Percentiles rank a stretch among this genome's conserved stretches.
These are phyloP conservation scores for Annulohypoxylon truncatum DNA, from an alignment of 2,329 filamentous ascomycete species.

Conservation along the genomic window DNA sequence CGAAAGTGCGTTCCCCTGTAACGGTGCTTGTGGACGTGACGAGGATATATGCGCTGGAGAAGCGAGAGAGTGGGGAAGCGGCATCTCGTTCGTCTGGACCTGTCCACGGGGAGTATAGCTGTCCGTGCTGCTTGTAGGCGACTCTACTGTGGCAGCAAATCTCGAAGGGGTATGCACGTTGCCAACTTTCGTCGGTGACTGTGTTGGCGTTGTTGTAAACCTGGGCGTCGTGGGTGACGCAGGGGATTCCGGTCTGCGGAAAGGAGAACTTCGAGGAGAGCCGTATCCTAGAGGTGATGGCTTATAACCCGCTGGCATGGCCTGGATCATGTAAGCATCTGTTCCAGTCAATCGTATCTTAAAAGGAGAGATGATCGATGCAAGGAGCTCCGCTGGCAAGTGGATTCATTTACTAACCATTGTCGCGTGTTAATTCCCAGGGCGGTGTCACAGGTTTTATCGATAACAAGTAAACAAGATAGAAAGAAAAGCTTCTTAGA, in stretches of 20 bases:
- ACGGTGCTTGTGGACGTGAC: conserved; percentile 46
- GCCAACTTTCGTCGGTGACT: conserved; percentile 66
- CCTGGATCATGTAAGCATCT: conserved; percentile 52
- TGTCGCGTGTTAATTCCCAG: conserved; percentile 37
- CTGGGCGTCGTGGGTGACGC: conserved; percentile 74
- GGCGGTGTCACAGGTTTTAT: conserved; percentile 20
- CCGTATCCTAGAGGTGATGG: conserved; percentile 78
- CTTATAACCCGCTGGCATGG: conserved; percentile 70
- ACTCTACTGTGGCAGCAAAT: conserved; percentile 51
- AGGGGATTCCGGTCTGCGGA: conserved; percentile 71
- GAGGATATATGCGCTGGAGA: conserved; percentile 53
- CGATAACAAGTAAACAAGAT: conserved; percentile 34
- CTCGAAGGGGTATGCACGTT: conserved; percentile 61
- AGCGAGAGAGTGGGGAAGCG: conserved; percentile 38
- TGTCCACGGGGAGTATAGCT: conserved; percentile 45
- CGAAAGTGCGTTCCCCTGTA: conserved; percentile 68
- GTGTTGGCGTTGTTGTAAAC: conserved; percentile 73
- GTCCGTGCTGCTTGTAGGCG: conserved; percentile 54
- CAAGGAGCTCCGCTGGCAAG: conserved; percentile 38
- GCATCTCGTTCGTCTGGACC: conserved; percentile 40
- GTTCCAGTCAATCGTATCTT: conserved; percentile 28
- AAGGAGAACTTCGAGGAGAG: conserved; percentile 74
- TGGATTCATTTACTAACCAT: conserved; percentile 47
- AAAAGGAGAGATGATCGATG: conserved; percentile 35
- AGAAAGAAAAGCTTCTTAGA: not conserved